Base-by-base conservation (phyloP, 148 eudicot genomes). In the Rhododendron williamsianum region DNA sequence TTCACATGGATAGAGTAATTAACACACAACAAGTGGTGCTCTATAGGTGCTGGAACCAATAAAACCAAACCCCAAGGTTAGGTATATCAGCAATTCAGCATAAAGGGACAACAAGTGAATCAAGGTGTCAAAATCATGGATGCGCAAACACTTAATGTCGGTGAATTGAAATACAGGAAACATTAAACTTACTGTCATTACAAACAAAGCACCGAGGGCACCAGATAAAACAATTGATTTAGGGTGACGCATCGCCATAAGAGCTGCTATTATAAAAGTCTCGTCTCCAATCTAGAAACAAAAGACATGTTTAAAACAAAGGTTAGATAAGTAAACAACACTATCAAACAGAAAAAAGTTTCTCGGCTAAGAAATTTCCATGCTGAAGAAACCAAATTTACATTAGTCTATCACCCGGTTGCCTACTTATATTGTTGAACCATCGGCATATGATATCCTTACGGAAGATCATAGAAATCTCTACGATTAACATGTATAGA, bases 211-310 rank as follows among this genome's bases (percentile, higher is more conserved):
- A 92, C 98, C 92, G 12, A 97, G 94, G 27, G 99, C 99, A 88
- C 99, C 99, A 19, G 98, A 93, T 81, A 95, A 84, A 56, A 97
- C 99, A 88, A 95, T 95, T 81, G 98, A 90, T 88, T 95, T 97
- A 36, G 98, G 99, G 88, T 95, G 98, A 60, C 98, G 96, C 98
- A 97, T 97, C 19, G 99, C 99, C 99, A 97, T 94, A 82, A 97
- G 92, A 86, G 99, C 99, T 77, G 99, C 99, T 81, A 97, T 97
- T 27, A 97, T 97, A 69, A 97, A 97, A 45, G 99, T 97, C 86
- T 97, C 99, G 79, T 97, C 98, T 90, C 99, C 99, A 89, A 97
- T 95, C 99, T 95, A 92, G 85, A 84, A 89, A 85, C 72, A 91
- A 81, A 89, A 60, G 78, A 87, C 46, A n/a, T 83, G 71, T 80